Base-by-base conservation (phyloP, 305 asterid genomes). In the Striga hermonthica region DNA sequence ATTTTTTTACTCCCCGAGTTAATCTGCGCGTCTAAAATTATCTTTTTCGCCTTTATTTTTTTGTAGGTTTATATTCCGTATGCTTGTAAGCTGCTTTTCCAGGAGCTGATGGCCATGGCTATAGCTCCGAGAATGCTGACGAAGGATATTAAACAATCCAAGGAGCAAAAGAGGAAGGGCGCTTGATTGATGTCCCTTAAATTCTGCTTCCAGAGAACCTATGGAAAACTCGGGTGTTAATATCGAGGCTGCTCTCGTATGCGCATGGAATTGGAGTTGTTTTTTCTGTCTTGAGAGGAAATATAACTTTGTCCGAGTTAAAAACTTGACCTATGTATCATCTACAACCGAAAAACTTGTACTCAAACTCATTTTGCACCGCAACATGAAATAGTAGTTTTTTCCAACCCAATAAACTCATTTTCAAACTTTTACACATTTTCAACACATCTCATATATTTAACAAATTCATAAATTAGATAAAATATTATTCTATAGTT, bases 91-190 rank as follows among this genome's bases (percentile, higher is more conserved):
- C 80, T 92, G 58, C 86, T 93, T 57, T 90, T 93, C 84, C 98
- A 93, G 72, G 98, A 93, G 83, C 90, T 93, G 7, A 90, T 93
- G 97, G 68, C 98, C 15, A 93, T 90, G 98, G 98, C 97, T 47
- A 90, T 89, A 66, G 97, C 98, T 48, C 98, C 98, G 7, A 83
- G 98, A 75, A 88, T 90, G 97, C 82, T 92, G 3, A 90, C 94
- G 8, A 90, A 84, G 83, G 98, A 90, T 74, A 82, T 90, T 11
- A 86, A 83, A 59, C 81, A 70, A 69, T 54, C 76, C 54, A 88
- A 83, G 74, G 83, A 68, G 62, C 85, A 69, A 67, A 88, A 80
- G 83, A 88, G 78, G 81, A 88, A 72, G 71, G 84, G 84, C 64
- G 82, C 76, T 65, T 88, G 77, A 79, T 55, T n/a, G n/a, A n/a